Evolutionary conservation across 208 protist genomes (phyloP).

Genomic region (Tritrichomonas foetus): DNA sequence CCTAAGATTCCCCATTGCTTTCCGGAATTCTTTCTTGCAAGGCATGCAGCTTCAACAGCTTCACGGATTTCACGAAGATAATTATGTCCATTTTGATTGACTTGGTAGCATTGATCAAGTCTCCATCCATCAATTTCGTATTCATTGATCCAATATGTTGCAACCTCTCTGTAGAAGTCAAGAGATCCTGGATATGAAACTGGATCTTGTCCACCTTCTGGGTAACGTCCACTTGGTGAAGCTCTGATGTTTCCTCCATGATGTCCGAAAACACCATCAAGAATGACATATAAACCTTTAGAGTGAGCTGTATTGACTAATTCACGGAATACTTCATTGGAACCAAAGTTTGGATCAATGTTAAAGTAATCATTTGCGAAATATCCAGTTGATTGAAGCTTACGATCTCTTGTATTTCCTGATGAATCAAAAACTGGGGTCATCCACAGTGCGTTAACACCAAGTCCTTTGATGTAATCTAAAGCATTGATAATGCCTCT

Average conservation of each 20-base stretch:
- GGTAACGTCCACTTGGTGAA: not conserved
- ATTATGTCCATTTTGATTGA: not conserved
- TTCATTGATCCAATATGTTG: not conserved
- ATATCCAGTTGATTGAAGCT: not conserved
- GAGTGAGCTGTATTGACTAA: not conserved
- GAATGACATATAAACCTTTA: not conserved
- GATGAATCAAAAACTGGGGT: conserved; percentile 31
- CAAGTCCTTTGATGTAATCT: not conserved
- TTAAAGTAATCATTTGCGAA: not conserved
- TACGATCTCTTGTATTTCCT: not conserved
- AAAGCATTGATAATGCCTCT: not conserved
- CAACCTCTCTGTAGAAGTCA: not conserved
- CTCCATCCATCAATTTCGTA: conserved; percentile 6
- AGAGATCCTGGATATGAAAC: conserved; percentile 2
- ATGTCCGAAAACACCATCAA: conserved; percentile 17
- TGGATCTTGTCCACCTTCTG: not conserved
- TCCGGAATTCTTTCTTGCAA: not conserved
- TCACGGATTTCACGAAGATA: not conserved
- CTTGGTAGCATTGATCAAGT: conserved; percentile 4
- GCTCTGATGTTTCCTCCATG: not conserved
- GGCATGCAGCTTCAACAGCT: not conserved
- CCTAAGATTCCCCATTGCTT: not conserved
- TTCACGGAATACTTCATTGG: not conserved
- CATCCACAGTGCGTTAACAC: not conserved
- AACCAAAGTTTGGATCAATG: conserved; percentile 5